Evolutionary conservation across 225 moss, liverwort and hornwort species (phyloP), one percentile per base, ranked within the genome.

Genomic region (Polytrichum commune): DNA sequence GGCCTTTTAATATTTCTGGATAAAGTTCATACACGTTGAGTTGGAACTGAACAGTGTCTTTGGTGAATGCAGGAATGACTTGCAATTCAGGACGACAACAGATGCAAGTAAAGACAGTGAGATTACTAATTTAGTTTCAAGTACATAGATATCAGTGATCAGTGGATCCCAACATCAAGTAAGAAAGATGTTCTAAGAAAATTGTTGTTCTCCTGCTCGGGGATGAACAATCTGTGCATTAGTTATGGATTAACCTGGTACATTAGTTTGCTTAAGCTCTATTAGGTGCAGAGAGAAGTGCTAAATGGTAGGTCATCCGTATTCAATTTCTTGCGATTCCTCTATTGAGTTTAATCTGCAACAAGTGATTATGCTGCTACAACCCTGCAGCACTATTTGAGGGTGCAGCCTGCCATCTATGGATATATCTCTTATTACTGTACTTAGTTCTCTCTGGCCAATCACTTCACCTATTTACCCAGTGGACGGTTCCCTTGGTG

Each of bases 221-320:
- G 79, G 76, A 68, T 46, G 67, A 74, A 65, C 76, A 79, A 71
- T 76, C 29, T 83, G 80, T 83, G 83, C 72, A 80, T 20, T 79
- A 80, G 74, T 20, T 10, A 46, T 46, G 46, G 46, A 10, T 46
- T 4, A 46, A 46, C 46, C 46, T 3, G 13, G 46, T 46, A 46
- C 46, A 46, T 46, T 46, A 46, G 13, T 46, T 46, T 4, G 13
- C 46, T 46, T 13, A 13, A 13, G 13, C 46, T 46, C 13, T 46
- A 46, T 46, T 46, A 13, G 13, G 13, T 46, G 46, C 13, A 46
- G 46, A 46, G 46, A 16, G 46, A 46, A 46, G 46, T 46, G 46
- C 46, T 46, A 46, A 16, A 46, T 46, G 46, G 13, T 46, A 46
- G 1, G 26, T 26, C 46, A 16, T 46, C 46, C 13, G 0, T 13